Percentiles rank a stretch among this genome's conserved stretches.
phyloP scores from a whole-genome alignment of 306 rosid genomes.

The Cicer bijugum region DNA sequence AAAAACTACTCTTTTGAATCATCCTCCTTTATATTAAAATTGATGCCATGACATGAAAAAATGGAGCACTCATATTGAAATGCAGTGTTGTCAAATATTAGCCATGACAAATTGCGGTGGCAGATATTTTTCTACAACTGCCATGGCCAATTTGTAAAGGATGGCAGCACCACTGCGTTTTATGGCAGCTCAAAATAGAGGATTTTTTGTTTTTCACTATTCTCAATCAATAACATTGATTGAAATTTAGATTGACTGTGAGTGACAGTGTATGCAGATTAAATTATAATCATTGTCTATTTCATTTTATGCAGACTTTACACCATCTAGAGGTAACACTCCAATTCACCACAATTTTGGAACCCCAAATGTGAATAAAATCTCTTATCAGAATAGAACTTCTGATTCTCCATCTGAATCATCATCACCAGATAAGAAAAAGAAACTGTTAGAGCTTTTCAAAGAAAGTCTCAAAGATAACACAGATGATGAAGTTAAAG shows the following conservation, averaged over 20 bases:
- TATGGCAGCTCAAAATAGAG: no score
- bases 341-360: slow-evolving; percentile 61
- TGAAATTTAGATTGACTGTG: no score
- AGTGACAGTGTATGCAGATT: background rate
- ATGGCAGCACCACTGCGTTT: no score
- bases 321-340: slow-evolving; percentile 87
- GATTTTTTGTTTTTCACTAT: no score
- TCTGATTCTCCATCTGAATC: slow-evolving; percentile 46
- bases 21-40: background rate
- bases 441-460: slow-evolving; percentile 79
- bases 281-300: background rate
- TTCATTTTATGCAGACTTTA: slow-evolving; percentile 61
- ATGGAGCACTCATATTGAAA: no score
- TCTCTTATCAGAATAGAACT: slow-evolving; percentile 45
- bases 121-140: no score
- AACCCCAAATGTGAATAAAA: slow-evolving; percentile 43
- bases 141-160: no score
- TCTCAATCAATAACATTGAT: no score
- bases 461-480: slow-evolving; percentile 60
- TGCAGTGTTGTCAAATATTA: no score
- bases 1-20: background rate
- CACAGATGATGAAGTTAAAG: slow-evolving; percentile 39
- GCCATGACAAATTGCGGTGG: no score
- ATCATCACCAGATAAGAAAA: slow-evolving; percentile 70
- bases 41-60: background rate